These are phyloP conservation scores for Immersiporthe knoxdaviesiana DNA, from an alignment of 2,329 filamentous ascomycete genomes.

Conservation along the genomic window DNA sequence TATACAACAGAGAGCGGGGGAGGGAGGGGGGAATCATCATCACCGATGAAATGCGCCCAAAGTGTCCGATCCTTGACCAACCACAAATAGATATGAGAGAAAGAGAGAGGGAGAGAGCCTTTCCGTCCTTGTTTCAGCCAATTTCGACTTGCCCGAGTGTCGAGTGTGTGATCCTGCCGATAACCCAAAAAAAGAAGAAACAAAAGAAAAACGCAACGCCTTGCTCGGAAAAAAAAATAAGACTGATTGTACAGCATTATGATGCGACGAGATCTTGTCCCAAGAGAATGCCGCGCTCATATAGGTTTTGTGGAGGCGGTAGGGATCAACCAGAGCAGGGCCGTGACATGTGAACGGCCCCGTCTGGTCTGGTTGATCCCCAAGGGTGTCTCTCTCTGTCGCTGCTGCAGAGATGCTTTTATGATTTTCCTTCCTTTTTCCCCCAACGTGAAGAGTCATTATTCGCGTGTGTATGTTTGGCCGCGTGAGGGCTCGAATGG, in stretches of 20 bases:
- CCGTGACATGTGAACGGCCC: not conserved
- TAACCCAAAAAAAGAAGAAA: no score
- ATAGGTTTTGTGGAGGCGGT: not conserved
- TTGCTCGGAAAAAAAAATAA: slow-evolving; percentile 21
- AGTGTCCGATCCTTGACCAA: slow-evolving; percentile 1
- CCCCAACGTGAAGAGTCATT: not conserved
- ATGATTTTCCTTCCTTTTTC: no score
- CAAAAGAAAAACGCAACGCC: slow-evolving; percentile 25
- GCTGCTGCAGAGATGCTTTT: no score
- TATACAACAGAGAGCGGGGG: slow-evolving; percentile 23
- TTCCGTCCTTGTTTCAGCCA: slow-evolving; percentile 8
- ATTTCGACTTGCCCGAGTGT: slow-evolving; percentile 9
- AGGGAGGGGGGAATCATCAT: not conserved
- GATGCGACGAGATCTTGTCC: slow-evolving; percentile 5
- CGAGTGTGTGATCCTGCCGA: not conserved
- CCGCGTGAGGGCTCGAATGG: not conserved
- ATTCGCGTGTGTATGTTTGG: not conserved
- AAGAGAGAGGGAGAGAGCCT: not conserved
- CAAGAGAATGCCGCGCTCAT: not conserved
- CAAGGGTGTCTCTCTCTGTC: not conserved
- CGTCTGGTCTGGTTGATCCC: not conserved
- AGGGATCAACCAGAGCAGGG: not conserved
- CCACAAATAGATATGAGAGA: not conserved
- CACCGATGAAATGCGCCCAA: slow-evolving; percentile 8
- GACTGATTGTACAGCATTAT: slow-evolving; percentile 20